Conservation (phyloP, 106 monocot species). For the Acorus calamus region DNA sequence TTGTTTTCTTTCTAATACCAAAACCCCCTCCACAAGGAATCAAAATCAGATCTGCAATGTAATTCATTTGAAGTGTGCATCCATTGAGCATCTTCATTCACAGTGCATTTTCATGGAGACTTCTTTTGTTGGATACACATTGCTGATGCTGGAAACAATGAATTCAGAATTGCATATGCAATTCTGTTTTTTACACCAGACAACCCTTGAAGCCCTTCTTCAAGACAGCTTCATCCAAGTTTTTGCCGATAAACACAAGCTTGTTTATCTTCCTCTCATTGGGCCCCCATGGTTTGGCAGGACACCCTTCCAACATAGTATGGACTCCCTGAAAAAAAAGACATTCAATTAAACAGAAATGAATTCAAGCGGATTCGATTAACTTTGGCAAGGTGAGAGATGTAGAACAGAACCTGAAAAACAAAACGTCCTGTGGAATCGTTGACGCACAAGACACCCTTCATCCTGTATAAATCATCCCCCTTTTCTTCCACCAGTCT, state of each 20-base stretch:
- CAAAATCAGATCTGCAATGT: no score
- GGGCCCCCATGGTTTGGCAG: constrained; percentile 68
- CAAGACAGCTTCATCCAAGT: constrained; percentile 66
- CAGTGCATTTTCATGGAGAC: no score
- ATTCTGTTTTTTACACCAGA: constrained; percentile 30
- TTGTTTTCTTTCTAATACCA: no score
- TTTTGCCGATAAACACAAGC: constrained; percentile 91
- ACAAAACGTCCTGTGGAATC: constrained; percentile 81
- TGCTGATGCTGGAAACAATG: no score
- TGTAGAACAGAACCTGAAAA: constrained; percentile 51
- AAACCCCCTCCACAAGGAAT: no score
- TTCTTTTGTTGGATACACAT: no score
- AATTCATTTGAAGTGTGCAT: no score
- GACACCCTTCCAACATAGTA: constrained; percentile 83
- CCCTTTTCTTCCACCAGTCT: constrained; percentile 84
- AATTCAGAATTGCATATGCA: no score
- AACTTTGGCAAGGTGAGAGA: background rate
- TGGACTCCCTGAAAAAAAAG: constrained; percentile 57
- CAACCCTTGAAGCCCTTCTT: constrained; percentile 90
- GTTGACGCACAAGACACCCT: constrained; percentile 78
- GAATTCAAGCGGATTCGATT: background rate
- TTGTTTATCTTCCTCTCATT: constrained; percentile 76
- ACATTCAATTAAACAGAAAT: background rate
- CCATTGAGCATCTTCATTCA: no score
- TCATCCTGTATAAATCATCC: constrained; percentile 91